Conservation (phyloP, 768 basidiomycete genomes). For the Russula earlei region DNA sequence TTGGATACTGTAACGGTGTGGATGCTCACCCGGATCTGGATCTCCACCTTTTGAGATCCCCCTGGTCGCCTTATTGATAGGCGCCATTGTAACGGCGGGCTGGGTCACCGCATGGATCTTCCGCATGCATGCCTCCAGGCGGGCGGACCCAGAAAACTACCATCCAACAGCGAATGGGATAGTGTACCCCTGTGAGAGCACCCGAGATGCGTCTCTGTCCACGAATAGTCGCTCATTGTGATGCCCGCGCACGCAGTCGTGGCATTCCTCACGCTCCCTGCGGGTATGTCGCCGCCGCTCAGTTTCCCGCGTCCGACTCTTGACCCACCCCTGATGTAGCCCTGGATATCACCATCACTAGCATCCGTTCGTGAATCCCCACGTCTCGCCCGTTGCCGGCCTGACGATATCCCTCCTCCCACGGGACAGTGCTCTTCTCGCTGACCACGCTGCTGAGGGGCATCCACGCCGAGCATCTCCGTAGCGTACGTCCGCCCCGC, state of each 20-base stretch:
- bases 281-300: background rate
- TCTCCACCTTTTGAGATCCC: background rate
- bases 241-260: background rate
- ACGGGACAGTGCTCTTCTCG: background rate
- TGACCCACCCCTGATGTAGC: background rate
- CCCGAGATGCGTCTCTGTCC: background rate
- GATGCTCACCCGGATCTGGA: background rate
- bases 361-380: background rate
- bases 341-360: conserved; percentile 1
- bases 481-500: conserved; percentile 1
- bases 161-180: background rate
- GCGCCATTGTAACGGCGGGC: background rate
- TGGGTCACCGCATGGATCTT: conserved; percentile 5
- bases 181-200: conserved; percentile 7
- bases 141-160: too few species aligned
- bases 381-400: background rate
- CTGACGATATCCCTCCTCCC: background rate
- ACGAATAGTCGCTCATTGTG: background rate
- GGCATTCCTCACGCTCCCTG: conserved; percentile 2
- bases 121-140: background rate
- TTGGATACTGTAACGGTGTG: too few species aligned
- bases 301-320: background rate
- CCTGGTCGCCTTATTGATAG: background rate
- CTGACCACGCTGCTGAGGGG: background rate
- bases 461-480: conserved; percentile 11